phyloP scores from a whole-genome alignment of 2,329 filamentous ascomycete species.

The Aureobasidium sp. region DNA sequence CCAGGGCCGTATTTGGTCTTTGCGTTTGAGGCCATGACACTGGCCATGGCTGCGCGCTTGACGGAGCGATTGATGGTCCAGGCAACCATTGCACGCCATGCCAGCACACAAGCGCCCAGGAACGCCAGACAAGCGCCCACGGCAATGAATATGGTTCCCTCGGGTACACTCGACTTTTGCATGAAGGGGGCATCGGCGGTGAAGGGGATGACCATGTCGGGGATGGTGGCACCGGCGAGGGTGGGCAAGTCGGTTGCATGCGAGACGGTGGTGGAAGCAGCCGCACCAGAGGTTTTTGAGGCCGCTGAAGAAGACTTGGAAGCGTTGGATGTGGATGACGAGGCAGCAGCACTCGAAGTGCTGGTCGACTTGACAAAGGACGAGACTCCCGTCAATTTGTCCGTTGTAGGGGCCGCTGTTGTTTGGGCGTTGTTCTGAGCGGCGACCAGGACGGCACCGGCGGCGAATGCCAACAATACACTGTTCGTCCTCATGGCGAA shows the following conservation, averaged over 20 bases:
- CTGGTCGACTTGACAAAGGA: background rate
- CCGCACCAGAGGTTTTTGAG: background rate
- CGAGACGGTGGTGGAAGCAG: background rate
- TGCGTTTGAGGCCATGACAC: constrained; percentile 52
- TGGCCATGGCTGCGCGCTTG: constrained; percentile 69
- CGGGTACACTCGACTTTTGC: constrained; percentile 73
- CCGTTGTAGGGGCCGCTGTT: background rate
- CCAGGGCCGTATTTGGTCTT: constrained; percentile 52
- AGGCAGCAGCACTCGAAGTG: background rate
- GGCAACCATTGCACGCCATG: constrained; percentile 81
- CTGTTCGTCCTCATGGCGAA: background rate
- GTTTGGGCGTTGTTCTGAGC: background rate
- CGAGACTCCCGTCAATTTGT: background rate
- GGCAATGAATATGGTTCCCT: constrained; percentile 93
- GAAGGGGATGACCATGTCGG: constrained; percentile 68
- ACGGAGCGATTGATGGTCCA: constrained; percentile 90
- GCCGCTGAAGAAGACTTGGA: background rate
- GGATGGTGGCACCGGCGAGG: constrained; percentile 49
- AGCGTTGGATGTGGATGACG: background rate
- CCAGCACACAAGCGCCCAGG: constrained; percentile 69
- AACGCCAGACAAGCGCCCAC: constrained; percentile 84
- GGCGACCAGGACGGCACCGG: background rate
- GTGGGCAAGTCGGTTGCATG: constrained; percentile 40
- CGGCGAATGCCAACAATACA: background rate
- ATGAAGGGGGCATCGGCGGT: constrained; percentile 83